phyloP scores from a whole-genome alignment of 2,329 filamentous ascomycete genomes.

The Aspergillus tubingensis region DNA sequence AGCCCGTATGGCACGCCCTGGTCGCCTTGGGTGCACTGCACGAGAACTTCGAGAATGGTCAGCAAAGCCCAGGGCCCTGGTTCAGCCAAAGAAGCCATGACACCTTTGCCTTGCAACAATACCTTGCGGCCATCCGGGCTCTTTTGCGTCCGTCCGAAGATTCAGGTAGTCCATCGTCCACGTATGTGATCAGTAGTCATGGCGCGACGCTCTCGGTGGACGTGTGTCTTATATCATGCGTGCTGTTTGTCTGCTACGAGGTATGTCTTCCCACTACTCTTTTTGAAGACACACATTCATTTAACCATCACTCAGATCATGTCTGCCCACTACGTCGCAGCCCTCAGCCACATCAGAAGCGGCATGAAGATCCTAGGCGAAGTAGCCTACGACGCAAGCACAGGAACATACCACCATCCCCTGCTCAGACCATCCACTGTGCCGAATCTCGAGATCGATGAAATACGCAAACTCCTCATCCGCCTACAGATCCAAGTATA shows the following conservation, averaged over 20 bases:
- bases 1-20: slow-evolving; percentile 28
- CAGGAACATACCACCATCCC: slow-evolving; percentile 14
- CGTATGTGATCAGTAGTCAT: background rate
- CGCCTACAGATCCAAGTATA: slow-evolving; percentile 11
- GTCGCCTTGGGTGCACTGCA: slow-evolving; percentile 34
- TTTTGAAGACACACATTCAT: no score
- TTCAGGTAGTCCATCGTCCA: background rate
- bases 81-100: slow-evolving; percentile 4
- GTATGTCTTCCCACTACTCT: slow-evolving; percentile 4
- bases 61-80: background rate
- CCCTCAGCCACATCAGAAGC: slow-evolving; percentile 23
- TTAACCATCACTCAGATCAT: slow-evolving; percentile 17
- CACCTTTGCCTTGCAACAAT: slow-evolving; percentile 10
- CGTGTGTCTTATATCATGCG: slow-evolving; percentile 25
- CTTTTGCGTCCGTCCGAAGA: background rate
- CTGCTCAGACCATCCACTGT: slow-evolving; percentile 14
- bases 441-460: slow-evolving; percentile 14
- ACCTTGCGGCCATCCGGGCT: slow-evolving; percentile 10
- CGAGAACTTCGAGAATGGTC: slow-evolving; percentile 22
- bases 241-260: slow-evolving; percentile 31
- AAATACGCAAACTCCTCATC: slow-evolving; percentile 9
- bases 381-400: slow-evolving; percentile 9
- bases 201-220: slow-evolving; percentile 8
- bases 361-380: slow-evolving; percentile 25
- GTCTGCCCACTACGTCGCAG: slow-evolving; percentile 24